These are phyloP conservation scores for Fomes fomentarius DNA, from an alignment of 1,284 basidiomycete genomes.

Conservation along the genomic window DNA sequence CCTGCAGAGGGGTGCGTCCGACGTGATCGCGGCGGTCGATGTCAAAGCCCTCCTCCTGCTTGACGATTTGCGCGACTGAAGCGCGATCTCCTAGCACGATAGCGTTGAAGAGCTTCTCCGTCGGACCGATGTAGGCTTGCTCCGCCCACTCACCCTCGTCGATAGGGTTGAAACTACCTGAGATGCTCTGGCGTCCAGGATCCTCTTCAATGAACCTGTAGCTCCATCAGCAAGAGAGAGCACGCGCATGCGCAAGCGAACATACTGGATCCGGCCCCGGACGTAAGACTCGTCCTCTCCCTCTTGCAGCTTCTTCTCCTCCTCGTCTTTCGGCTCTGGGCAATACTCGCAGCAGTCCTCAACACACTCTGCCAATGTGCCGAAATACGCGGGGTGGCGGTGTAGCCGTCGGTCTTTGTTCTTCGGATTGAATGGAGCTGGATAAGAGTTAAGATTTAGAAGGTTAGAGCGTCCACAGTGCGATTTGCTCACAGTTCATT, in stretches of 20 bases:
- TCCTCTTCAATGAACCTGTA: slow-evolving; percentile 60
- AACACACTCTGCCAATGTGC: slow-evolving; percentile 55
- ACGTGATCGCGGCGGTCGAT: slow-evolving; percentile 59
- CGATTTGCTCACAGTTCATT: slow-evolving; percentile 53
- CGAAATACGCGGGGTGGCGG: slow-evolving; percentile 65
- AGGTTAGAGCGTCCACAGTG: not conserved
- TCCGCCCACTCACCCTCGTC: slow-evolving; percentile 68
- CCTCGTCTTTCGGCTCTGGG: slow-evolving; percentile 51
- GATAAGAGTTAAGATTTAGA: not conserved
- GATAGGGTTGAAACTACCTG: slow-evolving; percentile 66
- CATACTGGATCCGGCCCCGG: slow-evolving; percentile 54
- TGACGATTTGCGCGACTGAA: slow-evolving; percentile 42
- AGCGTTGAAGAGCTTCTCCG: slow-evolving; percentile 56
- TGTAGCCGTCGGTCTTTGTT: slow-evolving; percentile 60
- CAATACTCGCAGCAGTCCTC: slow-evolving; percentile 65
- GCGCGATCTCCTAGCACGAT: slow-evolving; percentile 47
- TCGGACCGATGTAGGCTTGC: slow-evolving; percentile 57
- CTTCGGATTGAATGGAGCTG: slow-evolving; percentile 63
- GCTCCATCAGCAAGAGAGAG: not conserved
- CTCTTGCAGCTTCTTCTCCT: slow-evolving; percentile 51
- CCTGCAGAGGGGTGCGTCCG: slow-evolving; percentile 57
- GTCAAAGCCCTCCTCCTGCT: slow-evolving; percentile 42
- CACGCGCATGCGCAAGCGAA: slow-evolving; percentile 36
- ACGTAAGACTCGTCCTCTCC: slow-evolving; percentile 56
- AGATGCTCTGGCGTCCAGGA: slow-evolving; percentile 60